Percentiles rank a stretch among this genome's conserved stretches.
phyloP scores from a whole-genome alignment of 495 filamentous ascomycete species.

The Pyrenula massariospora region DNA sequence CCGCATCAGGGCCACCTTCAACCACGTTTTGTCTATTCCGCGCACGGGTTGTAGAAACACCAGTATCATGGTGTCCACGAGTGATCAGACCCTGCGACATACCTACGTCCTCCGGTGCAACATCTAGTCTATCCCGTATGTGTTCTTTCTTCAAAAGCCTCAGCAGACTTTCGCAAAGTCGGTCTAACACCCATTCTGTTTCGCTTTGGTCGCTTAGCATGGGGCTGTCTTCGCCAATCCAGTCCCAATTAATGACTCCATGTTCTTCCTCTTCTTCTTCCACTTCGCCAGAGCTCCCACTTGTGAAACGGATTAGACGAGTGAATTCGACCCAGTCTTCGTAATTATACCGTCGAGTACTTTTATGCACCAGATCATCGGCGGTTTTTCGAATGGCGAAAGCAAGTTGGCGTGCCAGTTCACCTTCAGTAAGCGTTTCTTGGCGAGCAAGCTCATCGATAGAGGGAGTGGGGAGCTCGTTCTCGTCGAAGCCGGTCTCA shows the following conservation, averaged over 20 bases:
- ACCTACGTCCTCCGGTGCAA: neutral
- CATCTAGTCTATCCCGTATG: neutral
- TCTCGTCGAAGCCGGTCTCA: constrained; percentile 15
- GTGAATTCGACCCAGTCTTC: constrained; percentile 57
- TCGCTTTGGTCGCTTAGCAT: constrained; percentile 44
- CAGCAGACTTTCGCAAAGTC: constrained; percentile 46
- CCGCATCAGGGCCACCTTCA: neutral
- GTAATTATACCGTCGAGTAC: constrained; percentile 39
- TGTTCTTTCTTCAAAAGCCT: constrained; percentile 32
- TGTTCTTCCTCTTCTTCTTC: constrained; percentile 39
- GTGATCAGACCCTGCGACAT: neutral
- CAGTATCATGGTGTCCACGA: neutral
- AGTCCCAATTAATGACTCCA: constrained; percentile 52
- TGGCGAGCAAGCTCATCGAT: constrained; percentile 33
- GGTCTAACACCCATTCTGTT: constrained; percentile 47
- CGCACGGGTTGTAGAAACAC: too few relatives aligned
- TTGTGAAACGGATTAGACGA: constrained; percentile 45
- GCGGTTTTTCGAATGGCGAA: constrained; percentile 39
- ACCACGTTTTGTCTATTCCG: neutral
- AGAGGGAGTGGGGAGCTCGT: constrained; percentile 11
- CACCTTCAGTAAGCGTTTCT: constrained; percentile 18
- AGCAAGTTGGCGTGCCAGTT: constrained; percentile 39
- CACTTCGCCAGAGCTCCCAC: constrained; percentile 11
- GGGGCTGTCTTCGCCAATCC: constrained; percentile 53
- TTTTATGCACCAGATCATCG: constrained; percentile 27